Conservation (phyloP, 495 filamentous ascomycete genomes). For the Aspergillus hancockii region DNA sequence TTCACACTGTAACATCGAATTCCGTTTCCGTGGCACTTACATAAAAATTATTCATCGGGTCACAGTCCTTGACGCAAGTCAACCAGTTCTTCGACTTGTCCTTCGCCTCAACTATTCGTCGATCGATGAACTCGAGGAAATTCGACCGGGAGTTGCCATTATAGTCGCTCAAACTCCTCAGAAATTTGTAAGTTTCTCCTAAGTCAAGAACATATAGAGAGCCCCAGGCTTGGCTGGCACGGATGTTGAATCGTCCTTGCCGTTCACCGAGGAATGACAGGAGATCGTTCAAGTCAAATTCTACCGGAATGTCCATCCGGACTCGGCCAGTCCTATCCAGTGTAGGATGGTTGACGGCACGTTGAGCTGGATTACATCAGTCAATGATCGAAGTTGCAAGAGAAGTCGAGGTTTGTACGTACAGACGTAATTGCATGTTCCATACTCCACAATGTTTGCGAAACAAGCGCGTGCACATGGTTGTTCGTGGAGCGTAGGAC, state of each 20-base stretch:
- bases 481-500: constrained; percentile 48
- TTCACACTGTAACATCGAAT: not conserved
- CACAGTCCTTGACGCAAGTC: constrained; percentile 47
- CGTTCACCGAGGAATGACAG: constrained; percentile 43
- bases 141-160: constrained; percentile 48
- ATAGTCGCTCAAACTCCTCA: constrained; percentile 46
- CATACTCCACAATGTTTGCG: constrained; percentile 51
- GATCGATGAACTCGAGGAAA: constrained; percentile 50
- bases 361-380: constrained; percentile 44
- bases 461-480: constrained; percentile 52
- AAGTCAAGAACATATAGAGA: constrained; percentile 48
- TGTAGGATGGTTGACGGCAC: constrained; percentile 47
- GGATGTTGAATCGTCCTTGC: constrained; percentile 50
- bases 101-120: constrained; percentile 49
- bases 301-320: constrained; percentile 43
- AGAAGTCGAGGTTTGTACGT: constrained; percentile 11
- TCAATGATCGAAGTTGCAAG: constrained; percentile 1
- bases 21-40: constrained; percentile 27
- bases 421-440: constrained; percentile 55
- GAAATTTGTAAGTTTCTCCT: constrained; percentile 45
- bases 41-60: constrained; percentile 45
- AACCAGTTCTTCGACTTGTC: constrained; percentile 53
- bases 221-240: constrained; percentile 47
- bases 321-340: constrained; percentile 36
- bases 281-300: constrained; percentile 45